phyloP scores from a whole-genome alignment of 164 flowering plant genomes.

The Dillenia suffruticosa region DNA sequence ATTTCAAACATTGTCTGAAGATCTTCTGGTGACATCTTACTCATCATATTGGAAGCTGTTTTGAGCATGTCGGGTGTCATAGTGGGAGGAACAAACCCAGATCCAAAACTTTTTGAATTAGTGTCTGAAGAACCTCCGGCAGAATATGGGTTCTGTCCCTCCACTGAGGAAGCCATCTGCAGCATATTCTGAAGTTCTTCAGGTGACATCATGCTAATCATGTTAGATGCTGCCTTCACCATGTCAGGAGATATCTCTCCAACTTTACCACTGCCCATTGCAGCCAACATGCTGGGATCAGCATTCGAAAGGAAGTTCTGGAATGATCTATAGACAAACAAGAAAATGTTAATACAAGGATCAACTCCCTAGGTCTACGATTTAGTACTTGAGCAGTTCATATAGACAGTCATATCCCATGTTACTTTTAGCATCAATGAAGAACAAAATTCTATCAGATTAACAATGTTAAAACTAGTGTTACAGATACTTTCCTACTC shows the following conservation, averaged over 20 bases:
- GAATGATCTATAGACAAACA: constrained; percentile 50
- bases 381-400: too few species aligned
- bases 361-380: neutral
- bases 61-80: constrained; percentile 80
- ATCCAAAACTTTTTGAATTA: constrained; percentile 14
- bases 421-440: too few species aligned
- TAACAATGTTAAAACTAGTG: too few species aligned
- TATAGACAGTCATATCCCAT: too few species aligned
- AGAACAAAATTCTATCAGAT: too few species aligned
- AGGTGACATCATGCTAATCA: constrained; percentile 78
- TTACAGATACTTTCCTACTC: too few species aligned
- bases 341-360: neutral
- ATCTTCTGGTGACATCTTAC: constrained; percentile 77
- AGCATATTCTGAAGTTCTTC: constrained; percentile 80
- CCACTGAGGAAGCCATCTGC: constrained; percentile 65
- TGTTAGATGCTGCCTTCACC: constrained; percentile 64
- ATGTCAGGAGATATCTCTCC: constrained; percentile 67
- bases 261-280: constrained; percentile 43
- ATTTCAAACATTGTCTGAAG: constrained; percentile 73
- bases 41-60: constrained; percentile 73
- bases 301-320: constrained; percentile 69
- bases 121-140: constrained; percentile 18
- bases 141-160: constrained; percentile 35
- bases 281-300: constrained; percentile 61
- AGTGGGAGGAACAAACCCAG: constrained; percentile 53